Conservation (phyloP, 176 grass and related monocot genomes). For the Secale cereale region DNA sequence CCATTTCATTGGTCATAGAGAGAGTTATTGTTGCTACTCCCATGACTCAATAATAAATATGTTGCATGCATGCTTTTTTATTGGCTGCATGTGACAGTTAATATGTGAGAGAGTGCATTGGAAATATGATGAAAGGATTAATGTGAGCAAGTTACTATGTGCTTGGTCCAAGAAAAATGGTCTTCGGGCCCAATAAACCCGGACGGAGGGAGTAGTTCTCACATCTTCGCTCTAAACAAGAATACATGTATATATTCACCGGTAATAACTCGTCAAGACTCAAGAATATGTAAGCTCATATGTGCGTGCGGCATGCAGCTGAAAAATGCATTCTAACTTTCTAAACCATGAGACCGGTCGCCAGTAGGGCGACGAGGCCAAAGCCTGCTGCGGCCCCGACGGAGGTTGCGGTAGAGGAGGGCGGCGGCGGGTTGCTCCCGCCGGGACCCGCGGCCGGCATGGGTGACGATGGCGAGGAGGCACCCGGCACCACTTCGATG, state of each 20-base stretch:
- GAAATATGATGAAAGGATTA: too few species aligned
- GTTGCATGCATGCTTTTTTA: too few species aligned
- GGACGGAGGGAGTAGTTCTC: too few species aligned
- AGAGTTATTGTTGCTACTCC: too few species aligned
- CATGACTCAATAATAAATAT: too few species aligned
- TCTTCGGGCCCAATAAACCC: too few species aligned
- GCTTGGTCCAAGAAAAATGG: too few species aligned
- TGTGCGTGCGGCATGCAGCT: too few species aligned
- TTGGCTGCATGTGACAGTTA: too few species aligned
- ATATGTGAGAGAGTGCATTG: too few species aligned
- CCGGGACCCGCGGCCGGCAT: neutral
- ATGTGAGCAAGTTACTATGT: too few species aligned
- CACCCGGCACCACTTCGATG: conserved; percentile 14
- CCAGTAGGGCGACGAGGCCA: neutral
- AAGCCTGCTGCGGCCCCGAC: neutral
- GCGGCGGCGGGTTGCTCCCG: neutral
- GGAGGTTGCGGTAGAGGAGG: neutral
- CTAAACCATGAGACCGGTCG: neutral
- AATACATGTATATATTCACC: neutral
- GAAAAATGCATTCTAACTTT: neutral
- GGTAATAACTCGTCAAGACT: neutral
- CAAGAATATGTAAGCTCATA: neutral
- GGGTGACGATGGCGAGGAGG: neutral
- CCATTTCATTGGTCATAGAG: too few species aligned
- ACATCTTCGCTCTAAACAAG: neutral